These are phyloP conservation scores for Cadophora sp. DNA, from an alignment of 2,329 filamentous ascomycete genomes.

Conservation along the genomic window DNA sequence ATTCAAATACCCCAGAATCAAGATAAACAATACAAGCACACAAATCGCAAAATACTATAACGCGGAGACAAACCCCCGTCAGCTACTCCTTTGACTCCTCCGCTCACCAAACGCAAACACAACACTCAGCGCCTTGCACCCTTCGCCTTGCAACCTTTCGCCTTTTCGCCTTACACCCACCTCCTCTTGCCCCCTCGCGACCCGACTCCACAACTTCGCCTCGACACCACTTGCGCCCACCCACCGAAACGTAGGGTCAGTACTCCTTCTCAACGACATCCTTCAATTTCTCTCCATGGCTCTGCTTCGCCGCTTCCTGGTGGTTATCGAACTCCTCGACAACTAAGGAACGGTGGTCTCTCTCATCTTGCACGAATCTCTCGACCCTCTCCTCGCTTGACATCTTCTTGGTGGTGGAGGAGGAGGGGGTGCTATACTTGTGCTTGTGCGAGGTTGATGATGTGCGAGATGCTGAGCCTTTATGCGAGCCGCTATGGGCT, in stretches of 20 bases:
- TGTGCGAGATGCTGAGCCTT: slow-evolving; percentile 6
- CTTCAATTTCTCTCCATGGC: slow-evolving; percentile 23
- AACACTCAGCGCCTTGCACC: neutral
- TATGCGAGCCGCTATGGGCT: slow-evolving; percentile 27
- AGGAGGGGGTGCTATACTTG: slow-evolving; percentile 42
- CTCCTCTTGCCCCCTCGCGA: neutral
- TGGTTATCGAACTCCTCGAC: slow-evolving; percentile 34
- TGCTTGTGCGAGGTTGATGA: slow-evolving; percentile 8
- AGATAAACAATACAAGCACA: neutral
- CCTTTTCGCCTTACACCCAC: neutral
- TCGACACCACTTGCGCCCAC: no score
- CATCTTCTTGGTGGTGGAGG: neutral
- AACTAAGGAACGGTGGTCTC: slow-evolving; percentile 30
- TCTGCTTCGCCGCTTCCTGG: slow-evolving; percentile 27
- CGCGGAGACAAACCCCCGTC: neutral
- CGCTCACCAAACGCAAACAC: neutral
- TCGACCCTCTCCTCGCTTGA: slow-evolving; percentile 16
- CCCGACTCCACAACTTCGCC: neutral
- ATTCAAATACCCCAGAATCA: neutral
- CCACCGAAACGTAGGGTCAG: neutral
- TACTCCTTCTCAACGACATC: slow-evolving; percentile 23
- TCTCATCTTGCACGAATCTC: slow-evolving; percentile 28
- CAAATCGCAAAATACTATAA: neutral
- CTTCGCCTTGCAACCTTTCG: no score
- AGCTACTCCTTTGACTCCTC: neutral